Evolutionary conservation across 2,329 filamentous ascomycete genomes (phyloP), one percentile per base, ranked within the genome.

Genomic region (Neofusicoccum cordaticola): DNA sequence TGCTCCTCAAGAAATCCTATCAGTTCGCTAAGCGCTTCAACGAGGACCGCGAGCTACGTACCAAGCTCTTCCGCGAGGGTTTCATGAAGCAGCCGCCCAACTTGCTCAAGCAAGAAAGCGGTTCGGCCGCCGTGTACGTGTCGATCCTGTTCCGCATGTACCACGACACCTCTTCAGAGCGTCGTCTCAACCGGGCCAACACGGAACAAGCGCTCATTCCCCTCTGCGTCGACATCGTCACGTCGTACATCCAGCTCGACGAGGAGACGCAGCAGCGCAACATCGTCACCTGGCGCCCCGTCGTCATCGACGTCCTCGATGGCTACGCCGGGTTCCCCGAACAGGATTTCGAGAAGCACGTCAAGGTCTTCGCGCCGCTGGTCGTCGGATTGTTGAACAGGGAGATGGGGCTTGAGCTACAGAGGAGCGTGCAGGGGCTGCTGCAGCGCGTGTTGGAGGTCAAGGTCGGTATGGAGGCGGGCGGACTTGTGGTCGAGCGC

Each of bases 51-150:
- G 95, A 98, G 69, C 83, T 99, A 42, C 88, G 95, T 51, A 96
- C 96, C 85, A 88, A 92, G 17, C 84, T 99, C 17, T 99, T 96
- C 92, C 86, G 93, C 58, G 95, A 99, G 76, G 95, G 96, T 0
- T 99, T 99, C 83, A 99, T 99, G 95, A 97, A 96, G 80, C 95
- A 99, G 75, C 94, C 95, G 15, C 95, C 95, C 2, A 99, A 99
- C 72, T 83, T 99, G 12, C 85, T 99, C 35, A 99, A 99, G 81
- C 95, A 99, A 76, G 95, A 99, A 80, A 92, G 88, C 67, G 94
- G 95, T 45, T 91, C 90, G 63, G 95, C 95, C 0, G 91, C 92
- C 2, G 97, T 96, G 1, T 99, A 99, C 75, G 92, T 99, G 41
- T 90, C 90, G 67, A 99, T 99, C 69, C 82, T 99, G 34, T 92